A percentile compares a stretch with the other conserved stretches of the same genome.
These are phyloP conservation scores for Epichloe sp. DNA, from an alignment of 2,329 filamentous ascomycete genomes.

Conservation along the genomic window DNA sequence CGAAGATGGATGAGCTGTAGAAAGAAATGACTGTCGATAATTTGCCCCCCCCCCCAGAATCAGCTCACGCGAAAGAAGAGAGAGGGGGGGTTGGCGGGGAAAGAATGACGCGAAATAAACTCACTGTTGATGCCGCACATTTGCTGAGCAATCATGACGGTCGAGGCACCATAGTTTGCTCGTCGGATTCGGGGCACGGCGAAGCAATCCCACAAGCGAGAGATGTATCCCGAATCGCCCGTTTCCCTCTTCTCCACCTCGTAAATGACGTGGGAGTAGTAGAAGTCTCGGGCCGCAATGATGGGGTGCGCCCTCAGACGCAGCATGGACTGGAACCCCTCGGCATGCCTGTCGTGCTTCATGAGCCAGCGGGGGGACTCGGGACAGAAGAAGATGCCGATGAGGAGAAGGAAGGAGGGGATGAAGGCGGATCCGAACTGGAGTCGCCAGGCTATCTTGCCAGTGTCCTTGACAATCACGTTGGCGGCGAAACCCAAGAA, in stretches of 20 bases:
- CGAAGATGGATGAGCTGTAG: slow-evolving; percentile 49
- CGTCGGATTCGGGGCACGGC: slow-evolving; percentile 53
- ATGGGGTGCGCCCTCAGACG: slow-evolving; percentile 36
- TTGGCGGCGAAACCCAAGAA: slow-evolving; percentile 36
- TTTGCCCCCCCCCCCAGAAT: background rate
- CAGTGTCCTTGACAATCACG: slow-evolving; percentile 38
- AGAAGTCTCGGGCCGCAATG: slow-evolving; percentile 44
- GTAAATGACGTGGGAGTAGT: slow-evolving; percentile 29
- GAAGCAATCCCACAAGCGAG: slow-evolving; percentile 40
- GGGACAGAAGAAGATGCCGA: slow-evolving; percentile 48
- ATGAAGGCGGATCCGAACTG: slow-evolving; percentile 44
- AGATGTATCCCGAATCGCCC: slow-evolving; percentile 16
- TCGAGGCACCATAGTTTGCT: slow-evolving; percentile 61
- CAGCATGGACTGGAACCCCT: slow-evolving; percentile 40
- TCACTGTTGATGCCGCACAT: slow-evolving; percentile 33
- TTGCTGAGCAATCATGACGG: slow-evolving; percentile 66
- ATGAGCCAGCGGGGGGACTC: slow-evolving; percentile 50
- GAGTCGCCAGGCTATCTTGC: slow-evolving; percentile 41
- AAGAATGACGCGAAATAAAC: background rate
- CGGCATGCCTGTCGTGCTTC: slow-evolving; percentile 44
- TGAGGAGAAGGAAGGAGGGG: slow-evolving; percentile 33
- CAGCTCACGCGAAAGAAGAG: background rate
- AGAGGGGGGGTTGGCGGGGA: too few relatives aligned
- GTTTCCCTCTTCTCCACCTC: slow-evolving; percentile 19
- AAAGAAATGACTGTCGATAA: slow-evolving; percentile 47